A percentile compares a stretch with the other conserved stretches of the same genome.
Evolutionary conservation across 345 rosid genomes (phyloP).

Genomic region (Euphorbia pulcherrima): DNA sequence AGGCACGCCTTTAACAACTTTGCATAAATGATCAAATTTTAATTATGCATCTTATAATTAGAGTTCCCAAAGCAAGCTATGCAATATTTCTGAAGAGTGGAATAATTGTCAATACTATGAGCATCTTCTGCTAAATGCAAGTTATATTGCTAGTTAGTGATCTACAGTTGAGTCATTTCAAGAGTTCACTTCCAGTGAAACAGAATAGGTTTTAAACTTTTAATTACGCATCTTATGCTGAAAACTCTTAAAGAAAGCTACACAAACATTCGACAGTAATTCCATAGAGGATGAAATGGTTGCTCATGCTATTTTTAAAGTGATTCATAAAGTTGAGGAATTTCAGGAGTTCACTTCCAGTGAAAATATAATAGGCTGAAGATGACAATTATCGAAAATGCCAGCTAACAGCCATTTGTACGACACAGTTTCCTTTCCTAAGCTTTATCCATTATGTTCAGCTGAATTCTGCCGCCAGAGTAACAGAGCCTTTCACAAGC

Average conservation of each 20-base stretch:
- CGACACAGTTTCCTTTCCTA: not conserved
- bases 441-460: not conserved
- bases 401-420: not conserved
- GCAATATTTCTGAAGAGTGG: not conserved
- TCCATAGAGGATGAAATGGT: too few relatives aligned
- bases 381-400: not conserved
- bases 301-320: too few relatives aligned
- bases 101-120: not conserved
- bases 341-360: not conserved
- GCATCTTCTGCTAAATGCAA: not conserved
- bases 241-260: not conserved
- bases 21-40: not conserved
- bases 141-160: too few relatives aligned
- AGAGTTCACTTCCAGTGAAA: too few relatives aligned
- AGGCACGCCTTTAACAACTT: too few relatives aligned
- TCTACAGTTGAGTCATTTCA: too few relatives aligned
- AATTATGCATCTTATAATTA: not conserved
- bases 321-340: not conserved
- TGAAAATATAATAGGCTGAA: not conserved
- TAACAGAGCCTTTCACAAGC: not conserved
- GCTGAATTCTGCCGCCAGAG: not conserved
- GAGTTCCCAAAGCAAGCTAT: not conserved
- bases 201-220: too few relatives aligned
- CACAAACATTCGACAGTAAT: not conserved
- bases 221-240: too few relatives aligned